phyloP scores from a whole-genome alignment of 2,329 filamentous ascomycete species.

The Penicillium glabrum region DNA sequence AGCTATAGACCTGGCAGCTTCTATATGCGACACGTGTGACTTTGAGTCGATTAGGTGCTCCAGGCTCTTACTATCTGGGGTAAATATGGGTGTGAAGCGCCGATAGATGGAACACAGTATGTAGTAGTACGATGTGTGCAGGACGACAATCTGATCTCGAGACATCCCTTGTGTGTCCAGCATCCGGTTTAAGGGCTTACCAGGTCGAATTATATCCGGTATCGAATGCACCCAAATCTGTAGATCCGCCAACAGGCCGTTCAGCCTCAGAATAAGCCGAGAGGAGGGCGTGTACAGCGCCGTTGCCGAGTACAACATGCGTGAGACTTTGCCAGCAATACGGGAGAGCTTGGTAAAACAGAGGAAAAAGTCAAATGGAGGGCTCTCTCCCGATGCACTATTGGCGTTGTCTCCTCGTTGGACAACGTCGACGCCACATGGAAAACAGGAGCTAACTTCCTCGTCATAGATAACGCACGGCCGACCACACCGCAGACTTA shows the following conservation, averaged over 20 bases:
- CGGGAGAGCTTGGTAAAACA: not conserved
- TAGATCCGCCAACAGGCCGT: not conserved
- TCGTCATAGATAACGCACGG: not conserved
- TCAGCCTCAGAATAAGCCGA: not conserved
- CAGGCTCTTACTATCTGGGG: not conserved
- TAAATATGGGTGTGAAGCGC: not conserved
- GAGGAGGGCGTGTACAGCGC: not conserved
- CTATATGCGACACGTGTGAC: not conserved
- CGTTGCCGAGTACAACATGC: not conserved
- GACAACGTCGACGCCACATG: not conserved
- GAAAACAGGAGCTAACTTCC: not conserved
- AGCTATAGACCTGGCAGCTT: not conserved
- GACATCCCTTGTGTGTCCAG: not conserved
- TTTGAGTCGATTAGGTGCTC: not conserved
- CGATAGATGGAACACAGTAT: not conserved
- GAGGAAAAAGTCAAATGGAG: not conserved
- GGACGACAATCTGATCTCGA: not conserved
- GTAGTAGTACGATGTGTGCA: not conserved
- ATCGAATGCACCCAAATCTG: not conserved
- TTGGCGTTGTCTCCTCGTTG: not conserved
- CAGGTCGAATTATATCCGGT: not conserved
- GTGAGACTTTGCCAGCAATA: not conserved
- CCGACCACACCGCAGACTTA: not conserved
- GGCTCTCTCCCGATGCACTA: not conserved
- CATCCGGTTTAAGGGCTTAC: not conserved